phyloP scores from a whole-genome alignment of 805 yeast species.

The Dipodascus albidus region DNA sequence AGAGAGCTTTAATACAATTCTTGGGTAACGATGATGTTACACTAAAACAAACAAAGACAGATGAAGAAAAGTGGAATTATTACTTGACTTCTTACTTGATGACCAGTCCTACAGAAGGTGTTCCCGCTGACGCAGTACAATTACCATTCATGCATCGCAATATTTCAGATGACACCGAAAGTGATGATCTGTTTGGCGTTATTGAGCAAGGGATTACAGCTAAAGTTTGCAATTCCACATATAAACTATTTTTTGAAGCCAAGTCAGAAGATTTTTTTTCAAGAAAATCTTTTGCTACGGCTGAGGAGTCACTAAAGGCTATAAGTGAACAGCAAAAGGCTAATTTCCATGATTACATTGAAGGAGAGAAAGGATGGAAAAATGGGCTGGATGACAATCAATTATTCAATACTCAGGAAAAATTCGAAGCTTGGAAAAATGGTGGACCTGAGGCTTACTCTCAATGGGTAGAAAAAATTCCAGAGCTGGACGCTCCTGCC shows the following conservation, averaged over 20 bases:
- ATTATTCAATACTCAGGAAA: conserved; percentile 19
- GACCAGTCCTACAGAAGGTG: conserved; percentile 97
- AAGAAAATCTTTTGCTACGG: conserved; percentile 39
- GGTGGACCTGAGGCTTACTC: conserved; percentile 2
- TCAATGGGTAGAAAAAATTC: conserved; percentile 5
- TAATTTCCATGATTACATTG: conserved; percentile 29
- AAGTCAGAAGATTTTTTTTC: conserved; percentile 71
- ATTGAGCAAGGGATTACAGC: conserved; percentile 65
- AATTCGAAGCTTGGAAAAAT: conserved; percentile 6
- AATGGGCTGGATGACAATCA: conserved; percentile 33
- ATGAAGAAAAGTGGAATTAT: conserved; percentile 83
- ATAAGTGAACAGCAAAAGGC: conserved; percentile 10
- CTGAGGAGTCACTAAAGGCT: conserved; percentile 7
- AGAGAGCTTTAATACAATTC: conserved; percentile 59
- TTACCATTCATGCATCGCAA: conserved; percentile 63
- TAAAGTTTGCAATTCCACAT: conserved; percentile 66
- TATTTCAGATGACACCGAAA: conserved; percentile 19
- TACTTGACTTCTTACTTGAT: conserved; percentile 85
- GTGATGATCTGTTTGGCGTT: conserved; percentile 32
- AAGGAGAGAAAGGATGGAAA: conserved; percentile 50
- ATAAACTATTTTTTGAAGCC: conserved; percentile 69
- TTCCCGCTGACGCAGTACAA: conserved; percentile 60
- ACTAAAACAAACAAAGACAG: conserved; percentile 52
- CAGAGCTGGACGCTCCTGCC: neutral
- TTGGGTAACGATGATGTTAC: conserved; percentile 85